Evolutionary conservation across 225 moss, liverwort and hornwort genomes (phyloP).

Genomic region (Ulota crispa): DNA sequence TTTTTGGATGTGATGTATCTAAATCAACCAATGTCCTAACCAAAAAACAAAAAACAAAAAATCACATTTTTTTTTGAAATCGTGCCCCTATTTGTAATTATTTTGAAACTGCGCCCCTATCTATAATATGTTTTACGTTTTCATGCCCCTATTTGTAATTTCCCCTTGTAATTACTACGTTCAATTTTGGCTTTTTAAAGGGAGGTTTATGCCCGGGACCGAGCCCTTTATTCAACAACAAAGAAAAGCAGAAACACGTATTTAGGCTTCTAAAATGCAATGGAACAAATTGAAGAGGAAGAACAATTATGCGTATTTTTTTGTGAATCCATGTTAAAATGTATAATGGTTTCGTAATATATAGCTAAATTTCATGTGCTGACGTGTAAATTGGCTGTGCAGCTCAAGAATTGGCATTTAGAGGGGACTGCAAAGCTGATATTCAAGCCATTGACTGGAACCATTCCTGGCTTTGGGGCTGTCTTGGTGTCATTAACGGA

Average conservation of each 20-base stretch:
- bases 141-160: no score
- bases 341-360: no score
- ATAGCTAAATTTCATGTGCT: neutral
- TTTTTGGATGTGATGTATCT: no score
- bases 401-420: conserved; percentile 74
- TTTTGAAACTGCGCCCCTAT: no score
- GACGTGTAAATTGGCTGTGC: conserved; percentile 2
- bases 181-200: neutral
- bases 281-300: neutral
- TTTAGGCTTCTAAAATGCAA: neutral
- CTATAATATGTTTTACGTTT: no score
- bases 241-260: neutral
- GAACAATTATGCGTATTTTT: neutral
- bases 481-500: conserved; percentile 67
- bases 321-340: neutral
- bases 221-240: neutral
- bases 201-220: neutral
- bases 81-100: no score
- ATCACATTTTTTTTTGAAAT: no score
- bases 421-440: conserved; percentile 69
- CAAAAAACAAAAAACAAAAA: no score
- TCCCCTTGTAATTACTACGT: neutral
- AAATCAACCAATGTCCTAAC: no score
- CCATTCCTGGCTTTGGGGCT: conserved; percentile 81
- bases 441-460: conserved; percentile 78